phyloP scores from a whole-genome alignment of 2,329 filamentous ascomycete species.

The Ilyonectria destructans region DNA sequence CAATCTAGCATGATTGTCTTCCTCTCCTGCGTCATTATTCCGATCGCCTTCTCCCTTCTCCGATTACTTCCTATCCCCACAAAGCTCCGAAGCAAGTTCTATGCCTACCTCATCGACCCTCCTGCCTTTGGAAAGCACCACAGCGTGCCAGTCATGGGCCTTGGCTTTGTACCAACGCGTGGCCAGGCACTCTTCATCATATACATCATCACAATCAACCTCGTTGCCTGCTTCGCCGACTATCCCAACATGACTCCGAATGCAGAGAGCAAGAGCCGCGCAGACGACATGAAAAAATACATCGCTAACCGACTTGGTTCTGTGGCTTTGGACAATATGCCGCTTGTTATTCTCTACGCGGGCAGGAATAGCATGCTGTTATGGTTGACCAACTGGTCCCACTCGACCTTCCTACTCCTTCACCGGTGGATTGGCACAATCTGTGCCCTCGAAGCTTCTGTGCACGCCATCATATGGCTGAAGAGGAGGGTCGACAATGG shows the following conservation, averaged over 20 bases:
- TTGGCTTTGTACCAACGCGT: constrained; percentile 53
- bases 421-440: constrained; percentile 65
- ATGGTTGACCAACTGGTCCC: constrained; percentile 63
- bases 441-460: constrained; percentile 59
- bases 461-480: constrained; percentile 62
- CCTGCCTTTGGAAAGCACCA: constrained; percentile 39
- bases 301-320: constrained; percentile 49
- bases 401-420: constrained; percentile 63
- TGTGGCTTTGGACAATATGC: constrained; percentile 57
- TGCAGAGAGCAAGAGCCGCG: constrained; percentile 42
- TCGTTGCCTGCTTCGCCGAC: constrained; percentile 51
- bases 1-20: neutral
- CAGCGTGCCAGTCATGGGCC: constrained; percentile 25
- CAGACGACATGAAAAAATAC: neutral
- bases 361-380: constrained; percentile 64
- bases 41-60: neutral
- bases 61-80: neutral
- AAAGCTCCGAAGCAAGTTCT: constrained; percentile 22
- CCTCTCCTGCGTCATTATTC: neutral
- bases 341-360: constrained; percentile 60
- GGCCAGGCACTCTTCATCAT: constrained; percentile 61
- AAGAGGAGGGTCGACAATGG: constrained; percentile 49
- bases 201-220: constrained; percentile 56
- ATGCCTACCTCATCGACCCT: constrained; percentile 43
- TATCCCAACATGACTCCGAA: constrained; percentile 43